Base-by-base conservation (phyloP, 208 protist species). In the Trypanosoma caninum region DNA sequence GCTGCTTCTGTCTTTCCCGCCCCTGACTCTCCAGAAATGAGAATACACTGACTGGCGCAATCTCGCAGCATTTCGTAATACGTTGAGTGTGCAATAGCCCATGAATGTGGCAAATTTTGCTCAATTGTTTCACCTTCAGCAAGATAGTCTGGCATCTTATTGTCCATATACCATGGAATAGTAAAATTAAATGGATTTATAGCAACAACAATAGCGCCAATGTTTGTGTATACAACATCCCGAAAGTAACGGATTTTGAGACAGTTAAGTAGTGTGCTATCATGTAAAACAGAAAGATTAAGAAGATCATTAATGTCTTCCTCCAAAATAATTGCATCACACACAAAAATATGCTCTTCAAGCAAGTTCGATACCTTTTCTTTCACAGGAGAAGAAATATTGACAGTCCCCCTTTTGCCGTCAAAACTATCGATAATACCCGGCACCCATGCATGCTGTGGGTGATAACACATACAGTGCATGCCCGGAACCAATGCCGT, bases 131-230 rank as follows among this genome's bases (percentile, higher is more conserved):
- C 66, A 13, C 72, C 72, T 28, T 78, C 72, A 3, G 31, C 34
- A 23, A 78, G 62, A 30, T 78, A 78, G 14, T 58, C 60, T n/a
- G 66, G 46, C 72, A 78, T 78, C 18, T 65, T 74, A 28, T 66
- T 53, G 46, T 79, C 76, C 51, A 65, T 74, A 47, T 73, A 78
- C 45, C 62, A 69, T n/a, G 72, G 66, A 6, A 82, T 82, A 3
- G 63, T 73, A 44, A 69, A 82, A 28, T 82, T 82, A 48, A 82
- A 82, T 8, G 76, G 76, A 65, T 82, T 82, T 0, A 82, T 38
- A 2, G 76, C 59, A 5, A 82, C 45, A 9, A 76, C 55, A 53
- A 82, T 76, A 18, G 63, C 42, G 16, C 76, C 76, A 60, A 82
- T 82, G 52, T 76, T 79, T 25, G 76, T 79, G 41, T 82, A 82